phyloP scores from a whole-genome alignment of 2,329 filamentous ascomycete species.

The Sclerotinia spermophila region DNA sequence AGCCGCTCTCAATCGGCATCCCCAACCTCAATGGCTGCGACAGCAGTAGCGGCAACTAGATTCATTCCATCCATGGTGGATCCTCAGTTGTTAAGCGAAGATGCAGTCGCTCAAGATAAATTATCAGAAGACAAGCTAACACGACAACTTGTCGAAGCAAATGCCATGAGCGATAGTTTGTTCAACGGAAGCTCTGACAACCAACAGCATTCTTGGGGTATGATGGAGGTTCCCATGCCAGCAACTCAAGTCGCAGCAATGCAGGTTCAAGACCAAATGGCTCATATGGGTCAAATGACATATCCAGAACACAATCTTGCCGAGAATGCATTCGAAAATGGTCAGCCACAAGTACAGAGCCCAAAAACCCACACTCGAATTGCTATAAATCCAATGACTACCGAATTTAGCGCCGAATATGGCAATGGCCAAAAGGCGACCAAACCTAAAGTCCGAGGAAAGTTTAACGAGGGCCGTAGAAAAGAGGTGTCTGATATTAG shows the following conservation, averaged over 20 bases:
- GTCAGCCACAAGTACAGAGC: constrained; percentile 4
- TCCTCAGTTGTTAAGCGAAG: constrained; percentile 35
- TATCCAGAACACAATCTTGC: constrained; percentile 26
- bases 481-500: constrained; percentile 64
- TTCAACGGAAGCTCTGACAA: constrained; percentile 24
- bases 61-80: constrained; percentile 38
- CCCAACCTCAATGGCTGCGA: constrained; percentile 33
- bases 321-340: constrained; percentile 20
- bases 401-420: constrained; percentile 37
- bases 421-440: constrained; percentile 33
- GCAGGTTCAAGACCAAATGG: constrained; percentile 10
- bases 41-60: constrained; percentile 31
- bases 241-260: constrained; percentile 10
- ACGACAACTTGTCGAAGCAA: constrained; percentile 29
- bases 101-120: constrained; percentile 24
- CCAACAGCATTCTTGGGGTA: constrained; percentile 31
- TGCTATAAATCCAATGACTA: constrained; percentile 33
- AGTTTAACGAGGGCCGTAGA: constrained; percentile 55
- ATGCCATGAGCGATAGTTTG: constrained; percentile 27
- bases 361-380: constrained; percentile 25
- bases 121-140: constrained; percentile 26
- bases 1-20: constrained; percentile 29
- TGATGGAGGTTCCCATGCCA: constrained; percentile 25
- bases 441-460: constrained; percentile 49
- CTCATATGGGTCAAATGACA: constrained; percentile 22